Percentiles rank a stretch among this genome's conserved stretches.
Conservation (phyloP, 441 rosid species). For the Brassica hybrid region DNA sequence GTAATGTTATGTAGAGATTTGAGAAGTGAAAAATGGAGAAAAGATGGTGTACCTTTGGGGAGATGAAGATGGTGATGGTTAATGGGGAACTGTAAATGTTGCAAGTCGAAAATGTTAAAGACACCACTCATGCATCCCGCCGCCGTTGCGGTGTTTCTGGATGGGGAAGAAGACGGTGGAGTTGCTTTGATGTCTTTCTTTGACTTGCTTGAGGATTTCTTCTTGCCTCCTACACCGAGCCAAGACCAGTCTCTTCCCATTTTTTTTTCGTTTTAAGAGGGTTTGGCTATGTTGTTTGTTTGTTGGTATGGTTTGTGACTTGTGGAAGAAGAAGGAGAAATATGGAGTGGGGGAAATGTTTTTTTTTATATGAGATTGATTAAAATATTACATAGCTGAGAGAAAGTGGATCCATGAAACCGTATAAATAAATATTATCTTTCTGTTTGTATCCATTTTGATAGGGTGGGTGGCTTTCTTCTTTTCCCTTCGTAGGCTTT, state of each 20-base stretch:
- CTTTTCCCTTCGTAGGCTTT: slow-evolving; percentile 26
- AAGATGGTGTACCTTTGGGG: slow-evolving; percentile 57
- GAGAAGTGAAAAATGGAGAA: not conserved
- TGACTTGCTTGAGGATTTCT: slow-evolving; percentile 36
- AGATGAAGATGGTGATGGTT: slow-evolving; percentile 45
- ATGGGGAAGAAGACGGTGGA: not conserved
- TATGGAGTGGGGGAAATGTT: slow-evolving; percentile 17
- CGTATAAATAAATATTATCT: slow-evolving; percentile 17
- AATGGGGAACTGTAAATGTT: slow-evolving; percentile 58
- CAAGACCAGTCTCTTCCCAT: slow-evolving; percentile 50
- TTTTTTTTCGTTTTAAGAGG: not conserved
- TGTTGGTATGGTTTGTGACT: slow-evolving; percentile 31
- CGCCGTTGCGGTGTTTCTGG: slow-evolving; percentile 24
- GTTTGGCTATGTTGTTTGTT: slow-evolving; percentile 19
- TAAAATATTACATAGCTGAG: not conserved
- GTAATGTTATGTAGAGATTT: not conserved
- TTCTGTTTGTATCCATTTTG: not conserved
- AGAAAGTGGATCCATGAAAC: slow-evolving; percentile 40
- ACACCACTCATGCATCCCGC: slow-evolving; percentile 85
- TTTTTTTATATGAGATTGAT: not conserved
- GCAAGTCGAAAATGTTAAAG: slow-evolving; percentile 75
- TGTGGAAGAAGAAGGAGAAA: slow-evolving; percentile 34
- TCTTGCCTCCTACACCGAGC: slow-evolving; percentile 38
- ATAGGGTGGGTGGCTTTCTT: slow-evolving; percentile 11
- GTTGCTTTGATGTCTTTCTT: slow-evolving; percentile 33